Evolutionary conservation across 495 filamentous ascomycete species (phyloP).

Genomic region (Penicillium ucsense): DNA sequence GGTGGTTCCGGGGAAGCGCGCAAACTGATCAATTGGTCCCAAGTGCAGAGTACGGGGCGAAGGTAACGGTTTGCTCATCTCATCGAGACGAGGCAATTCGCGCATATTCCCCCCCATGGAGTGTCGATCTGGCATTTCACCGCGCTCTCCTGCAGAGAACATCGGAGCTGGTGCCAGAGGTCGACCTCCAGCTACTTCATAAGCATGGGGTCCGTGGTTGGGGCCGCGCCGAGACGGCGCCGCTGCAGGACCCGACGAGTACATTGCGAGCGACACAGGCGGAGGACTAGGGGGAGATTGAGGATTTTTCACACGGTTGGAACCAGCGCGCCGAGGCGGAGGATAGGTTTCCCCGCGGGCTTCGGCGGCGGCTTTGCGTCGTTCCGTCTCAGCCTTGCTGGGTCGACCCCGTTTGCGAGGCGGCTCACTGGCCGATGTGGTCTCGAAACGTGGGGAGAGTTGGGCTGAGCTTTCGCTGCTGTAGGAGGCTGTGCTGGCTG

Average conservation of each 20-base stretch:
- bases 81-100: conserved; percentile 25
- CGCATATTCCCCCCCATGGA: conserved; percentile 18
- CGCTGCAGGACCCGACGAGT: background rate
- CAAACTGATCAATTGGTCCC: conserved; percentile 21
- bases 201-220: conserved; percentile 2
- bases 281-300: conserved; percentile 28
- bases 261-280: background rate
- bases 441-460: conserved; percentile 26
- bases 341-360: conserved; percentile 42
- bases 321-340: conserved; percentile 23
- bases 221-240: conserved; percentile 5
- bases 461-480: conserved; percentile 33
- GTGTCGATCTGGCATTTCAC: conserved; percentile 11
- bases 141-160: conserved; percentile 9
- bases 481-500: conserved; percentile 26
- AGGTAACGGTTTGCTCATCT: conserved; percentile 24
- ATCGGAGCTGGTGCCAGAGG: conserved; percentile 2
- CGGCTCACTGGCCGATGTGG: conserved; percentile 22
- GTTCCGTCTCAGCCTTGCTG: conserved; percentile 46
- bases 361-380: conserved; percentile 41
- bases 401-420: conserved; percentile 52
- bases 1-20: conserved; percentile 12
- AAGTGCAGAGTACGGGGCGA: conserved; percentile 25
- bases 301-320: conserved; percentile 22
- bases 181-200: conserved; percentile 5